Evolutionary conservation across 805 yeast species (phyloP), one percentile per base, ranked within the genome.

Genomic region (Yamadazyma olivae): DNA sequence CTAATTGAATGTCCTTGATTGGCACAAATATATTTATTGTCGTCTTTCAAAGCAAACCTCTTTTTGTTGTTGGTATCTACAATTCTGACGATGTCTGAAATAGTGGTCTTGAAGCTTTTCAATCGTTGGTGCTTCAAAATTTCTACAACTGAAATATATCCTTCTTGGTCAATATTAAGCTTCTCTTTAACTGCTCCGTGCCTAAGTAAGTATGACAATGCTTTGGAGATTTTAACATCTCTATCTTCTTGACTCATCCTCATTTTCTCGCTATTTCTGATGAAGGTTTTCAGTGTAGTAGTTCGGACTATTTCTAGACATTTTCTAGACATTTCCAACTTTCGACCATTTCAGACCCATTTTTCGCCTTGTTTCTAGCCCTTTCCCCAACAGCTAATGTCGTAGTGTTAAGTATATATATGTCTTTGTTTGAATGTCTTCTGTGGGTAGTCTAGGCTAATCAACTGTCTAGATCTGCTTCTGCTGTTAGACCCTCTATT

Each of bases 1-100:
- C 6, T 16, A 4, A 91, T 61, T 0, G 95, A 79, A 57, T 93
- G 99, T 3, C 99, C 99, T 58, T 93, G 99, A 35, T 82, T 81
- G 3, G 99, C 98, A 53, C 97, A 77, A n/a, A 91, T 65, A 14
- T 26, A 43, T 4, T 48, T 61, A 5, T 54, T 59, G 7, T 48
- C 48, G 4, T 36, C 38, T 8, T 57, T 62, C 9, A 89, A 41
- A 23, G 71, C 70, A 58, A 81, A 91, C 36, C 99, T 57, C 47
- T 81, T 70, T 59, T 91, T 91, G 36, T 72, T 79, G 49, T 90
- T 85, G 6, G 56, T 64, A 0, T 56, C 67, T 0, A 89, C 96
- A 1, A 88, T 71, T 14, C 75, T 50, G 27, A 64, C 49, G 3
- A 93, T 53, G 39, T 84, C 93, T 12, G 71, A 76, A 2, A 61